Conservation (phyloP, 371 early-diverging fungal species). For the Apophysomyces sp. region DNA sequence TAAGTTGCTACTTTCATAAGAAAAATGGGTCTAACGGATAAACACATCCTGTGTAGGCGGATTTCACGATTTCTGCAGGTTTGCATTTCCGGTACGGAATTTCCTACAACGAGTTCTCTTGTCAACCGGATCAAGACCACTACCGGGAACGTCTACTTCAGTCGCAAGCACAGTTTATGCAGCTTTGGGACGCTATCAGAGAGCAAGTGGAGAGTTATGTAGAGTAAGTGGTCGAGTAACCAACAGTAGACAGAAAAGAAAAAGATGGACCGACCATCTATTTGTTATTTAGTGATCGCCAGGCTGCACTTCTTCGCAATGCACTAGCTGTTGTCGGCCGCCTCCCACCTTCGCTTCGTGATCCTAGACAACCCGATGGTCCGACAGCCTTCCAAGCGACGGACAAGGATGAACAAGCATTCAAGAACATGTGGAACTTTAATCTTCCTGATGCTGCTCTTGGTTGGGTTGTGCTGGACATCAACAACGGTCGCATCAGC, state of each 20-base stretch:
- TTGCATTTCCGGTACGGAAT: constrained; percentile 71
- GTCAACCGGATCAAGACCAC: constrained; percentile 60
- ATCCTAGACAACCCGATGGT: constrained; percentile 8
- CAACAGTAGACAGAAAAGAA: background rate
- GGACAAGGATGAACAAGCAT: constrained; percentile 55
- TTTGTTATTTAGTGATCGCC: constrained; percentile 42
- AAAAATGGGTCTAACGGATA: too few relatives aligned
- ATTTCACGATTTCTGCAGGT: constrained; percentile 68
- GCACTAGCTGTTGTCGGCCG: constrained; percentile 59
- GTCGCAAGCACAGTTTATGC: constrained; percentile 59
- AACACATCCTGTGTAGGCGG: too few relatives aligned
- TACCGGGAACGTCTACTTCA: constrained; percentile 56
- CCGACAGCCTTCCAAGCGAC: constrained; percentile 9
- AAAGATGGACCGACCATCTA: background rate
- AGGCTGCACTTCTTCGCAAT: constrained; percentile 51
- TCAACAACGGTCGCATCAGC: constrained; percentile 51
- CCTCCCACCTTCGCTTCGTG: constrained; percentile 37
- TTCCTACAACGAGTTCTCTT: constrained; percentile 67
- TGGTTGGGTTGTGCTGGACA: constrained; percentile 55
- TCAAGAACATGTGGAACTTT: constrained; percentile 72
- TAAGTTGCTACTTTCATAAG: constrained; percentile 18
- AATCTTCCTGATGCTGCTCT: constrained; percentile 65
- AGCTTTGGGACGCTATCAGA: constrained; percentile 61
- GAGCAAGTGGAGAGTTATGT: constrained; percentile 57
- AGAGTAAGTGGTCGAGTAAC: constrained; percentile 39